Base-by-base conservation (phyloP, 2,329 filamentous ascomycete genomes). In the Camillea tinctor region DNA sequence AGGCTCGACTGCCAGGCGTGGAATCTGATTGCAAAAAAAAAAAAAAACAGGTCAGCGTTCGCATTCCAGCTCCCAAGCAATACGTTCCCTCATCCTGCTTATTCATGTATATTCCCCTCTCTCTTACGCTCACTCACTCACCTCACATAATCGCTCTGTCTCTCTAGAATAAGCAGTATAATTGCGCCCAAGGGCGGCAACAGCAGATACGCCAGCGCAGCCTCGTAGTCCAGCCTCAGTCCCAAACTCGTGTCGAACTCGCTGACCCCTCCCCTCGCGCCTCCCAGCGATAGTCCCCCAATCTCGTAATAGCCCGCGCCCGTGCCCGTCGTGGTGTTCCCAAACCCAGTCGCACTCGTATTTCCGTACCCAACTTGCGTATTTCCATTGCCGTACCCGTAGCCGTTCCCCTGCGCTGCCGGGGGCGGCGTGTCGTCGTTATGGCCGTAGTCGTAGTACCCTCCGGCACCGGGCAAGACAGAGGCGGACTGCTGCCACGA, bases 71-170 rank as follows among this genome's bases (percentile, higher is more conserved):
- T 4, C 19, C 44, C 44, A 15, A 26, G 50, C 17, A 7, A 54
- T 44, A 44, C 26, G 17, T 24, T 15, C 22, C 51, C 22, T 30
- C 21, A 5, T 4, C 21, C 19, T 26, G 9, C 26, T 8, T n/a
- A n/a, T n/a, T n/a, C n/a, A n/a, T n/a, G n/a, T n/a, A n/a, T n/a
- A n/a, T n/a, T n/a, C n/a, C 26, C 7, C 7, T 30, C 26, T 9
- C 7, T 30, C 26, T 44, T 11, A 44, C 1, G 36, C 1, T 9
- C 5, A 73, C 1, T 9, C 5, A 73, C 84, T 60, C 77, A 94
- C 91, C 95, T 85, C 59, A 99, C 95, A 76, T 97, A 99, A 77
- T 99, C 95, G 72, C 93, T 97, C 80, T 97, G 95, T 72, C 93
- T 87, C 82, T 99, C 95, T 64, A 94, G 74, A 51, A 98, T 84